Percentiles rank a stretch among this genome's conserved stretches.
Conservation (phyloP, 2,329 filamentous ascomycete species). For the Elsinoe fawcettii region DNA sequence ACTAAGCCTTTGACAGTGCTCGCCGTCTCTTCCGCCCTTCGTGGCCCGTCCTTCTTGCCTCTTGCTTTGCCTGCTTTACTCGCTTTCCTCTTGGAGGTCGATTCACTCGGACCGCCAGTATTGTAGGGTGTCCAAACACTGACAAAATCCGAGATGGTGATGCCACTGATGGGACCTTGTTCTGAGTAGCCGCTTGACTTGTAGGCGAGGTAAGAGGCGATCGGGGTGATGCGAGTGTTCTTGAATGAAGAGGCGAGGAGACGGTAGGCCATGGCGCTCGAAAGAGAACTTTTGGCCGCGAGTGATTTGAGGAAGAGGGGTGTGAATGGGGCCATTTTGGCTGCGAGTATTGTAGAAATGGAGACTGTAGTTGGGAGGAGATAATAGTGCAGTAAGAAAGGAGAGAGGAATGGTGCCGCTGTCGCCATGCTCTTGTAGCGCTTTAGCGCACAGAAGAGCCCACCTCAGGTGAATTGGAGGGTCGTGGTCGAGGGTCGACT, state of each 20-base stretch:
- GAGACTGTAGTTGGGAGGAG: neutral
- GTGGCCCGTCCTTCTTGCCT: neutral
- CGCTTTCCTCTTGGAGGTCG: neutral
- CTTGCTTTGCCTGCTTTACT: neutral
- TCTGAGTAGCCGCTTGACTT: constrained; percentile 18
- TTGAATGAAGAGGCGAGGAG: constrained; percentile 5
- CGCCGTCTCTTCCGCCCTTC: neutral
- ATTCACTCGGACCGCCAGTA: constrained; percentile 7
- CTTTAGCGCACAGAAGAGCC: neutral
- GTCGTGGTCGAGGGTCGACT: too few relatives aligned
- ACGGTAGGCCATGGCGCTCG: neutral
- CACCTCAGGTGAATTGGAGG: neutral
- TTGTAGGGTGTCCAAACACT: constrained; percentile 19
- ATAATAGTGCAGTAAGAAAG: neutral
- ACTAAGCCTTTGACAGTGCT: neutral
- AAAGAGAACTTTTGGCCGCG: neutral
- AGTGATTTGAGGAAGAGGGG: constrained; percentile 6
- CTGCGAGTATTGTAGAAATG: neutral
- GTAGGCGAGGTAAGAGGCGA: constrained; percentile 19
- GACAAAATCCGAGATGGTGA: constrained; percentile 19
- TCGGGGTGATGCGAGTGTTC: constrained; percentile 19
- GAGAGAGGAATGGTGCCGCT: constrained; percentile 10
- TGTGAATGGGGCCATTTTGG: neutral
- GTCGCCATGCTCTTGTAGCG: constrained; percentile 3
- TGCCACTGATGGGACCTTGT: constrained; percentile 16